These are phyloP conservation scores for Forsythia viridissima DNA, from an alignment of 257 asterid species.

Conservation along the genomic window DNA sequence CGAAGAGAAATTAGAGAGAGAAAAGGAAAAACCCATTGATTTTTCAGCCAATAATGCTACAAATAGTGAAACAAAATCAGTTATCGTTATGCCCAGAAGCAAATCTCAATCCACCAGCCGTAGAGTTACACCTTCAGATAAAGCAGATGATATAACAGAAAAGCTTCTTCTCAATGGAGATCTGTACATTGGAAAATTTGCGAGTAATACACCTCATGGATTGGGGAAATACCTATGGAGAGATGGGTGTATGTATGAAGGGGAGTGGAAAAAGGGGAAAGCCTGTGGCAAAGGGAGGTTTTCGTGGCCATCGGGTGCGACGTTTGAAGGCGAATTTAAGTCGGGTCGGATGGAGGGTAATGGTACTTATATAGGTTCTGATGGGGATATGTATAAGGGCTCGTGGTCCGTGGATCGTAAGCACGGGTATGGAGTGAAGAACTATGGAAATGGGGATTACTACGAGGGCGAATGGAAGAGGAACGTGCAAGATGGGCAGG, in stretches of 20 bases:
- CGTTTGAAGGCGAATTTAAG: constrained; percentile 83
- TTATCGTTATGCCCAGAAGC: constrained; percentile 63
- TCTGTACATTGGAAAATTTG: constrained; percentile 84
- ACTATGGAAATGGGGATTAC: constrained; percentile 82
- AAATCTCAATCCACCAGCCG: constrained; percentile 78
- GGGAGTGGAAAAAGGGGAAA: constrained; percentile 94
- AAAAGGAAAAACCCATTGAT: constrained; percentile 32
- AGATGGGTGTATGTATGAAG: constrained; percentile 96
- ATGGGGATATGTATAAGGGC: constrained; percentile 77
- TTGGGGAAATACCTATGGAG: constrained; percentile 91
- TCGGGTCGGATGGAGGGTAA: constrained; percentile 94
- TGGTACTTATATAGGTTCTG: constrained; percentile 80
- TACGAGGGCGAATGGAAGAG: constrained; percentile 85
- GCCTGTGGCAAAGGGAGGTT: constrained; percentile 85
- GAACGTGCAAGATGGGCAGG: constrained; percentile 84
- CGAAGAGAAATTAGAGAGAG: constrained; percentile 23
- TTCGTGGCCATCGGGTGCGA: constrained; percentile 98
- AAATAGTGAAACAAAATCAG: constrained; percentile 68
- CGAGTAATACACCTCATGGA: constrained; percentile 82
- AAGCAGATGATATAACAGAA: constrained; percentile 37
- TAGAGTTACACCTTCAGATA: constrained; percentile 59
- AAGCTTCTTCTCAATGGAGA: constrained; percentile 89
- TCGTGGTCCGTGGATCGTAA: constrained; percentile 83
- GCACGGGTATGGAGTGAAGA: constrained; percentile 82
- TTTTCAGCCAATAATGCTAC: constrained; percentile 23